Evolutionary conservation across 805 yeast genomes (phyloP).

Genomic region (Myxozyma sirexii): DNA sequence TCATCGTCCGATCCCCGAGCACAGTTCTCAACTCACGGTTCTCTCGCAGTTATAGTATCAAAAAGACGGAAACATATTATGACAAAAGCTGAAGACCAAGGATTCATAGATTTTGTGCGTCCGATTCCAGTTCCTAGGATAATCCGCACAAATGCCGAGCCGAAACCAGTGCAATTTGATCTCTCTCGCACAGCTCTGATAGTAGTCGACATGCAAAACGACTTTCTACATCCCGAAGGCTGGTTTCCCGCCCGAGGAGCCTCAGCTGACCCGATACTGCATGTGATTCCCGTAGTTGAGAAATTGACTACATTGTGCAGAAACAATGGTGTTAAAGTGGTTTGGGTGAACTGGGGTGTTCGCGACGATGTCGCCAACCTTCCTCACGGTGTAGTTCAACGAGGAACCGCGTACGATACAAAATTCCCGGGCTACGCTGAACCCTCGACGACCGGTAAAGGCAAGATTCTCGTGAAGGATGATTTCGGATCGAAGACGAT

Average conservation of each 20-base stretch:
- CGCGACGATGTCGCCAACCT: slow-evolving; percentile 27
- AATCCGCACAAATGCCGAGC: slow-evolving; percentile 12
- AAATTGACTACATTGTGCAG: slow-evolving; percentile 17
- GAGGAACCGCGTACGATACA: slow-evolving; percentile 20
- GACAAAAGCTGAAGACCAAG: neutral
- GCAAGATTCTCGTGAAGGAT: slow-evolving; percentile 25
- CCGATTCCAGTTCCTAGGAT: slow-evolving; percentile 20
- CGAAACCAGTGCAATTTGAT: slow-evolving; percentile 22
- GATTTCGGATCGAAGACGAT: slow-evolving; percentile 26
- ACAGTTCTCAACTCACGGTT: no score
- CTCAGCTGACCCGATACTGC: slow-evolving; percentile 13
- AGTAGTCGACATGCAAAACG: slow-evolving; percentile 34
- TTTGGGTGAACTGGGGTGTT: slow-evolving; percentile 33
- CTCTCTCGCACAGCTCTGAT: slow-evolving; percentile 24
- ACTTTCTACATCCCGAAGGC: slow-evolving; percentile 30
- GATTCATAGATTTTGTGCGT: slow-evolving; percentile 23
- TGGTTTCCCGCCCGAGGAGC: slow-evolving; percentile 28
- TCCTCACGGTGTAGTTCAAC: slow-evolving; percentile 17
- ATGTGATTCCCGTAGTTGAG: slow-evolving; percentile 20
- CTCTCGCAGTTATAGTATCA: no score
- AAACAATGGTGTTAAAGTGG: slow-evolving; percentile 13
- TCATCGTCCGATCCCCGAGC: no score
- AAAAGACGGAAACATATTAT: neutral
- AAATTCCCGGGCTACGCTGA: slow-evolving; percentile 30
- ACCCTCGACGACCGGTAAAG: slow-evolving; percentile 17